A percentile compares a stretch with the other conserved stretches of the same genome.
These are phyloP conservation scores for Penicillium goetzii DNA, from an alignment of 495 filamentous ascomycete species.

Conservation along the genomic window DNA sequence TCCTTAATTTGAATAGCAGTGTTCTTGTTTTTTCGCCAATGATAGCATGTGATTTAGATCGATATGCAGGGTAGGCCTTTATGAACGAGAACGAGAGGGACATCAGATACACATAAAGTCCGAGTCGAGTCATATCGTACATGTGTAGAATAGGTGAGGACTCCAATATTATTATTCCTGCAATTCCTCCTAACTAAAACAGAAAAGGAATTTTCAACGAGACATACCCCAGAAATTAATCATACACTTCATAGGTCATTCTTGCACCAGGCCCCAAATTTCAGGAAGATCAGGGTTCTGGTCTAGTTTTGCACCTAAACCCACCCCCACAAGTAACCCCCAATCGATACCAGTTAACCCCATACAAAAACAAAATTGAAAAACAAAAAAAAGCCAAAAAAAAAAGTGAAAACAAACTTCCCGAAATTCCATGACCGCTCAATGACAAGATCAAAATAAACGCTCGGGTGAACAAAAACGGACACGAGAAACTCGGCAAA, in stretches of 20 bases:
- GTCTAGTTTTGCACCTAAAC: background rate
- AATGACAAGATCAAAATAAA: slow-evolving; percentile 3
- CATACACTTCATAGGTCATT: slow-evolving; percentile 2
- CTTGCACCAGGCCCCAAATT: background rate
- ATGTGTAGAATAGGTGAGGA: background rate
- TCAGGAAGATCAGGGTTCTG: slow-evolving; percentile 6
- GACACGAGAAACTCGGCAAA: slow-evolving; percentile 7
- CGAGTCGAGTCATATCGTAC: slow-evolving; percentile 7
- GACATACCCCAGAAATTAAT: background rate
- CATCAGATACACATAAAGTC: slow-evolving; percentile 1
- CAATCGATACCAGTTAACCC: slow-evolving; percentile 1
- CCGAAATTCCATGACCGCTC: slow-evolving; percentile 1
- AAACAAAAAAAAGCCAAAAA: background rate
- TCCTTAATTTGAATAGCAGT: background rate
- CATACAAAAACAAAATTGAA: background rate
- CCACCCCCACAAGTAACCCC: background rate
- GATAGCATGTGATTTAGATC: slow-evolving; percentile 13
- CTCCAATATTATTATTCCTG: background rate
- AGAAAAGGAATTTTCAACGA: slow-evolving; percentile 3
- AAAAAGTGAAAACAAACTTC: background rate
- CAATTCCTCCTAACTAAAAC: background rate
- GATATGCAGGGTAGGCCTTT: background rate
- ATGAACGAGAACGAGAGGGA: slow-evolving; percentile 1
- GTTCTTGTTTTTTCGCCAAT: background rate
- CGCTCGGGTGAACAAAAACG: slow-evolving; percentile 9